Evolutionary conservation across 2,329 filamentous ascomycete species (phyloP), one percentile per base, ranked within the genome.

Genomic region (Monilinia fructigena): DNA sequence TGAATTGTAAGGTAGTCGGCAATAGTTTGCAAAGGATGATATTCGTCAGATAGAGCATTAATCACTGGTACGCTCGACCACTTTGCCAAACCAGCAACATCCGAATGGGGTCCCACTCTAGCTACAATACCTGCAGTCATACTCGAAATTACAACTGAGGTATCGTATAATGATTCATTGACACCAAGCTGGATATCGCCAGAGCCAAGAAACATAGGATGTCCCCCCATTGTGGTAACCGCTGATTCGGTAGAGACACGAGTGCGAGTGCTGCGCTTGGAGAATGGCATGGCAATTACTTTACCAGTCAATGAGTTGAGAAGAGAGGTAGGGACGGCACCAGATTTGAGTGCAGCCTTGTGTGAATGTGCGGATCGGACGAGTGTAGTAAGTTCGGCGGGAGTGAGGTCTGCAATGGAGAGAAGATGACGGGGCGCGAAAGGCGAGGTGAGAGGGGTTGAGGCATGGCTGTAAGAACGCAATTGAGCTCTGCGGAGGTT

Each of bases 121-220:
- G 90, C 91, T 4, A 95, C 89, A 79, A 94, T 91, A 76, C 88
- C 90, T 5, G 89, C 90, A 8, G 89, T 90, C 91, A 95, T 95
- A 67, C 91, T 96, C n/a, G 93, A 97, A 72, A 99, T 92, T 69
- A 99, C 92, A 52, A 90, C 84, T 0, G 92, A 89, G 6, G 93
- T 97, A 78, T 99, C 95, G 76, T 92, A 90, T n/a, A 98, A 83
- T 6, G 91, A 93, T 79, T 99, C 95, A 74, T 99, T 99, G 78
- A 91, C 95, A 63, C 95, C 95, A 26, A 99, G 83, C 78, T 99
- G 95, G 69, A 99, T 99, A 76, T 99, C 95, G 65, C 96, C 89
- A 76, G 93, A 95, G 74, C 93, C 93, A 67, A 99, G 79, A 77
- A 99, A 99, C 93, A 99, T 97, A 28, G 95, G 89, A 74, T 97